Percentiles rank a stretch among this genome's conserved stretches.
Conservation (phyloP, 306 rosid species). For the Mucuna pruriens region DNA sequence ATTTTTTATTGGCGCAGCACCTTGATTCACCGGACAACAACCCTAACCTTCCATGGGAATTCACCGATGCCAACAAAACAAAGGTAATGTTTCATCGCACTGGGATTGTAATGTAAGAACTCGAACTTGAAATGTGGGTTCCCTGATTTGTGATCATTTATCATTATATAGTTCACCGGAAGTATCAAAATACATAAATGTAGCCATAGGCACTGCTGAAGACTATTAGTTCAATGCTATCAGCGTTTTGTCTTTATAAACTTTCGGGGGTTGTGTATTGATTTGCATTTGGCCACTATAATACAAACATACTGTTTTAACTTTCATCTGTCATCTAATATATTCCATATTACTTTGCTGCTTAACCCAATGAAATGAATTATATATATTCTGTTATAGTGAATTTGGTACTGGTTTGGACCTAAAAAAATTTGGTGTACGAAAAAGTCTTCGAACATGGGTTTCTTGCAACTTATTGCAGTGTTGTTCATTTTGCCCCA, state of each 20-base stretch:
- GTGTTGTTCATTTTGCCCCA: background rate
- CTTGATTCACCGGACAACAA: conserved; percentile 86
- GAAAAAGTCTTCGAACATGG: background rate
- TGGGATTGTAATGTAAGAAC: background rate
- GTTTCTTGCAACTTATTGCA: background rate
- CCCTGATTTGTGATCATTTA: background rate
- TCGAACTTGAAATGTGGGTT: conserved; percentile 11
- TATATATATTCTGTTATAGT: background rate
- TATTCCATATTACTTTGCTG: background rate
- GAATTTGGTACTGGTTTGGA: background rate
- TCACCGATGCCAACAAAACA: conserved; percentile 58
- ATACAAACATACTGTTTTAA: background rate
- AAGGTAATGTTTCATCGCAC: conserved; percentile 54
- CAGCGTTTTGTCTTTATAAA: background rate
- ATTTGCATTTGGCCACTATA: background rate
- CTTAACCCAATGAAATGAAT: background rate
- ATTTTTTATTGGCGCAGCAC: conserved; percentile 61
- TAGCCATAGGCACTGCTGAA: background rate
- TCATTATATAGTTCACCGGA: background rate
- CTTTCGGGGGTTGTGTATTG: background rate
- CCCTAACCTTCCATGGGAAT: conserved; percentile 84
- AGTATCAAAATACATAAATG: background rate
- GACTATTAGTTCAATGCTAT: background rate
- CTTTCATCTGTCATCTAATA: background rate
- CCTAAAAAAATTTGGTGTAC: background rate